Evolutionary conservation across 2,329 filamentous ascomycete genomes (phyloP), one percentile per base, ranked within the genome.

Genomic region (Fusarium papillatum): DNA sequence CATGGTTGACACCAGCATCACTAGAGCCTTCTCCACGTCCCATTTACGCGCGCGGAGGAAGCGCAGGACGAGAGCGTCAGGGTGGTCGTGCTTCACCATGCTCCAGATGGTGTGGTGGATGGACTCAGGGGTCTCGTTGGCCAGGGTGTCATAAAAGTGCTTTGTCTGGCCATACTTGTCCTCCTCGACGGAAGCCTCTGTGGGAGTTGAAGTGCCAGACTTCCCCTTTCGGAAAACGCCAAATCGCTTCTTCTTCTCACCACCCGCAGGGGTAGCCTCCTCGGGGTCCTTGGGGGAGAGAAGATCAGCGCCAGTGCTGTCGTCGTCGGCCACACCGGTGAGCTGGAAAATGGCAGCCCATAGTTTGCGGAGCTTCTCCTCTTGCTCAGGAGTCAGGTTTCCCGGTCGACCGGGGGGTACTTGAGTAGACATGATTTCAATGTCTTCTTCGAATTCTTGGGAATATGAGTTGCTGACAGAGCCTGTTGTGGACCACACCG

Each of bases 81-180:
- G 97, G 82, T 98, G 92, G 81, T 99, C 97, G 80, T 97, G 93
- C 87, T 98, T 99, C 70, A 96, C 91, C 95, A 98, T 98, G 77
- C 87, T 90, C 97, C 97, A 98, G 81, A 98, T 94, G 0, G 95
- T 93, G 19, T 89, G 88, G 64, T 95, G 92, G 76, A 99, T 91
- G 53, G 93, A 89, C 80, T 97, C 95, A 1, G 96, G 95, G 1
- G 92, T 90, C 80, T 94, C 90, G 71, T 90, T 95, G 61, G 93
- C 93, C 13, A 99, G 85, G 0, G 95, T 95, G 48, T 96, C 92
- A 78, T 95, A 91, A 84, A 95, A 98, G 62, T 95, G 92, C 84
- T 96, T 97, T 43, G 91, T 94, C 84, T 97, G 94, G 59, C 95
- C 96, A 83, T 97, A 96, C 86, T 98, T 99, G 86, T 99, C 97